A percentile compares a stretch with the other conserved stretches of the same genome.
These are phyloP conservation scores for Colletotrichum chrysophilum DNA, from an alignment of 2,329 filamentous ascomycete genomes.

Conservation along the genomic window DNA sequence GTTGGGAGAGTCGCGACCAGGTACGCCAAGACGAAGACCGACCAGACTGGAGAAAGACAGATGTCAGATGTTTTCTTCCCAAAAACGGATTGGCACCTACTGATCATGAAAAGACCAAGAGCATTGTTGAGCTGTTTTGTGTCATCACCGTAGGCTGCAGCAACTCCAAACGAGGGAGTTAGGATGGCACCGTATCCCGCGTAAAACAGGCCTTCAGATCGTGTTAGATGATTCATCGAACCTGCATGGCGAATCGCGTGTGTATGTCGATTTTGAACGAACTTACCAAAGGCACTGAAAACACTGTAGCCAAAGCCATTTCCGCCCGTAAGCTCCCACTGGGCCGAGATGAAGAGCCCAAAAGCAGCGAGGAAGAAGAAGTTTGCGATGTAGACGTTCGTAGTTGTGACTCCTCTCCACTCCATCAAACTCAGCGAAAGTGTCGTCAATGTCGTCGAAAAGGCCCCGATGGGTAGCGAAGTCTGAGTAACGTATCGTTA, in stretches of 20 bases:
- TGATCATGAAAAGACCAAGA: constrained; percentile 29
- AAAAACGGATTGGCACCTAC: not conserved
- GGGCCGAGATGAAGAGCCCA: constrained; percentile 58
- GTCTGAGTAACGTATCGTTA: constrained; percentile 32
- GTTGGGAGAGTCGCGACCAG: constrained; percentile 28
- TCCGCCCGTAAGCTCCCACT: constrained; percentile 59
- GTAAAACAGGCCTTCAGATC: constrained; percentile 27
- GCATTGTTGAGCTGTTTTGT: constrained; percentile 28
- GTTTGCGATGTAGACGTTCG: constrained; percentile 58
- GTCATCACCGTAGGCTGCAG: constrained; percentile 29
- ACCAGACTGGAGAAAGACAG: constrained; percentile 24
- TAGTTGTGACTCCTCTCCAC: constrained; percentile 53
- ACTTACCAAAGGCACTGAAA: constrained; percentile 55
- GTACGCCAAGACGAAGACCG: constrained; percentile 28
- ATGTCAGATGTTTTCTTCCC: not conserved
- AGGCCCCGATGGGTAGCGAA: constrained; percentile 55
- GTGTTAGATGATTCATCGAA: not conserved
- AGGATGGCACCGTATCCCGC: constrained; percentile 29
- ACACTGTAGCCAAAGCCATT: constrained; percentile 60
- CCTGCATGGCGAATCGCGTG: not conserved
- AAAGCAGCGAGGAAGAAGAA: constrained; percentile 57
- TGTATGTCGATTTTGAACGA: not conserved
- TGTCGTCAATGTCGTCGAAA: constrained; percentile 59
- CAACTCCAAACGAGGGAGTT: constrained; percentile 28
- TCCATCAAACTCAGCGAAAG: constrained; percentile 60